Conservation (phyloP, 495 filamentous ascomycete genomes). For the Penicillium pancosmium region DNA sequence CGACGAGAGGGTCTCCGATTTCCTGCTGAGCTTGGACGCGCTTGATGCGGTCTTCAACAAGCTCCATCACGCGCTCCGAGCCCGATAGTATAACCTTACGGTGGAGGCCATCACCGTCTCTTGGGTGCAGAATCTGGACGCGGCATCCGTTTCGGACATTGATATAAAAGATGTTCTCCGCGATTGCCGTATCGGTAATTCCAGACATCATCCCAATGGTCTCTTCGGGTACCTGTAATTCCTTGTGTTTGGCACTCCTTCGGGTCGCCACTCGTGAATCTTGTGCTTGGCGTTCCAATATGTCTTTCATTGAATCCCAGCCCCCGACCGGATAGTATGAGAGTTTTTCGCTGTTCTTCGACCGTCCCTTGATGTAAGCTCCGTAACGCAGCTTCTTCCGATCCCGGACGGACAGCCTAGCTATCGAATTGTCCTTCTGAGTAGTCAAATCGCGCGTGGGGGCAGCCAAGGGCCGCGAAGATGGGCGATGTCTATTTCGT, state of each 20-base stretch:
- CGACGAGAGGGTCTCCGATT: slow-evolving; percentile 32
- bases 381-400: slow-evolving; percentile 35
- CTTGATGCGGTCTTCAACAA: slow-evolving; percentile 31
- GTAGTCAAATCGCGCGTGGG: not conserved
- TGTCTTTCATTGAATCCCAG: slow-evolving; percentile 33
- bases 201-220: slow-evolving; percentile 41
- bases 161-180: slow-evolving; percentile 46
- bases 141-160: slow-evolving; percentile 42
- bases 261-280: slow-evolving; percentile 13
- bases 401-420: slow-evolving; percentile 27
- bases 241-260: slow-evolving; percentile 26
- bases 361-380: slow-evolving; percentile 15
- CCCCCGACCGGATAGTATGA: not conserved
- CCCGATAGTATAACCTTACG: slow-evolving; percentile 44
- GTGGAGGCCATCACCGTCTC: slow-evolving; percentile 35
- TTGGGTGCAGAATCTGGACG: slow-evolving; percentile 36
- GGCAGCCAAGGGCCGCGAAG: not conserved
- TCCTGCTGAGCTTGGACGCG: slow-evolving; percentile 29
- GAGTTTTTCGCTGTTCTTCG: not conserved
- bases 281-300: slow-evolving; percentile 28
- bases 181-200: slow-evolving; percentile 21
- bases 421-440: not conserved
- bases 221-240: slow-evolving; percentile 43
- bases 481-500: not conserved
- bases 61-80: slow-evolving; percentile 33